Percentiles rank a stretch among this genome's conserved stretches.
phyloP scores from a whole-genome alignment of 2,329 filamentous ascomycete species.

The Ascochyta rabiei region DNA sequence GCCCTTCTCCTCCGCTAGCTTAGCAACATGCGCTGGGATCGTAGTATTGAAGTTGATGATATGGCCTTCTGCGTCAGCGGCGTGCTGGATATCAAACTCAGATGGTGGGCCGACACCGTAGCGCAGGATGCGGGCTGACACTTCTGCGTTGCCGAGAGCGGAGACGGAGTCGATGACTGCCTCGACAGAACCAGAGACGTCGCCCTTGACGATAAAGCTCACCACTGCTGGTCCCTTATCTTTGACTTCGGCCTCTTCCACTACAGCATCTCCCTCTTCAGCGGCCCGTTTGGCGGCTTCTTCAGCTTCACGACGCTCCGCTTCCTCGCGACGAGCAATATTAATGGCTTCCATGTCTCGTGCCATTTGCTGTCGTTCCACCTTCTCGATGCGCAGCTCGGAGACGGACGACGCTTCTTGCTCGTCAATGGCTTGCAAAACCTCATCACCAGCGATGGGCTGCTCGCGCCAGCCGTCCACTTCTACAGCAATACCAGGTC shows the following conservation, averaged over 20 bases:
- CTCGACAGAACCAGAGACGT: slow-evolving; percentile 93
- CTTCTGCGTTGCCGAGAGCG: slow-evolving; percentile 83
- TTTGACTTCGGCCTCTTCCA: slow-evolving; percentile 52
- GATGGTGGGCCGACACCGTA: slow-evolving; percentile 77
- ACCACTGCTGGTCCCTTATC: slow-evolving; percentile 62
- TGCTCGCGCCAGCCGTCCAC: slow-evolving; percentile 93
- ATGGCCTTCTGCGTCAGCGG: slow-evolving; percentile 73
- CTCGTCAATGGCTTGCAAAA: slow-evolving; percentile 82
- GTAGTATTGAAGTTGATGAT: slow-evolving; percentile 87
- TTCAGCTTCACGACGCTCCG: slow-evolving; percentile 67
- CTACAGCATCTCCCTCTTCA: slow-evolving; percentile 25
- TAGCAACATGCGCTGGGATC: slow-evolving; percentile 70
- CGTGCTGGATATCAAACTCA: slow-evolving; percentile 89
- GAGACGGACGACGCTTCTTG: slow-evolving; percentile 78
- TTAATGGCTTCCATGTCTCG: slow-evolving; percentile 80
- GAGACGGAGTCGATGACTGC: slow-evolving; percentile 80
- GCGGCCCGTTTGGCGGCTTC: slow-evolving; percentile 51
- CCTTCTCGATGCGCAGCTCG: slow-evolving; percentile 74
- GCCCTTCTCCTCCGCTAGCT: slow-evolving; percentile 70
- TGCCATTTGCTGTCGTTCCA: slow-evolving; percentile 69
- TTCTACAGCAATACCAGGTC: slow-evolving; percentile 88
- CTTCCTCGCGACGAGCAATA: slow-evolving; percentile 61
- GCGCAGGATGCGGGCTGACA: slow-evolving; percentile 76
- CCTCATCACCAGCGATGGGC: slow-evolving; percentile 83
- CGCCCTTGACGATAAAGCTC: slow-evolving; percentile 87